Base-by-base conservation (phyloP, 1,139 yeast genomes). In the Saccharomycopsis crataegensis region DNA sequence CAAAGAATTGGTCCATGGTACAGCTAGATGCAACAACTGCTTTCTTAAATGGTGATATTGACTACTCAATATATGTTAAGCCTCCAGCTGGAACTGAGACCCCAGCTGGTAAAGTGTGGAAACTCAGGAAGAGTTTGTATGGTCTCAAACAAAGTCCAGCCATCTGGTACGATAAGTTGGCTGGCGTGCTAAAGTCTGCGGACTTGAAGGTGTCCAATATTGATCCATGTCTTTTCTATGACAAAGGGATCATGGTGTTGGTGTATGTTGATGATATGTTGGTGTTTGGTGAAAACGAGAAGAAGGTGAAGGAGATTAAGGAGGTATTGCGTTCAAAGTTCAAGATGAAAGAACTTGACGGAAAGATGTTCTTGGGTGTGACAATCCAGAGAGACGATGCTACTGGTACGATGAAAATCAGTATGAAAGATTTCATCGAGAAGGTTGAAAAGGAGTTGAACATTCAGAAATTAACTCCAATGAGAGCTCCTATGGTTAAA, bases 21-120 rank as follows among this genome's bases (percentile, higher is more conserved):
- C n/a, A 58, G 49, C 16, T 51, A 22, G 59, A 58, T 48, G 55
- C 55, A 2, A 53, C 53, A 17, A 57, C 43, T 43, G 54, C 57
- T n/a, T 57, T 58, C 36, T 31, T 55, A 2, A 53, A 55, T 46
- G 57, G 58, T 8, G 42, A 51, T 3, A 43, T 58, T 17, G 53
- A 58, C 33, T 43, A 52, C 38, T 22, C 33, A 31, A 43, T 51
- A 1, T 57, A 48, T 14, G 8, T 17, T n/a, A 43, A 8, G 34
- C 50, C 50, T 8, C 50, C 50, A 14, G 34, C 50, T 9, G 50
- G 50, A n/a, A 33, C 4, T 33, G 31, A 8, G 9, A 32, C 38
- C 8, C 9, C 36, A 8, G 2, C 4, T 8, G 47, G 37, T 14
- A 16, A 46, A n/a, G 17, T 50, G 3, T 57, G 53, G 53, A 46